Evolutionary conservation across 129 eudicot genomes (phyloP), one percentile per base, ranked within the genome.

Genomic region (Tagetes patula): DNA sequence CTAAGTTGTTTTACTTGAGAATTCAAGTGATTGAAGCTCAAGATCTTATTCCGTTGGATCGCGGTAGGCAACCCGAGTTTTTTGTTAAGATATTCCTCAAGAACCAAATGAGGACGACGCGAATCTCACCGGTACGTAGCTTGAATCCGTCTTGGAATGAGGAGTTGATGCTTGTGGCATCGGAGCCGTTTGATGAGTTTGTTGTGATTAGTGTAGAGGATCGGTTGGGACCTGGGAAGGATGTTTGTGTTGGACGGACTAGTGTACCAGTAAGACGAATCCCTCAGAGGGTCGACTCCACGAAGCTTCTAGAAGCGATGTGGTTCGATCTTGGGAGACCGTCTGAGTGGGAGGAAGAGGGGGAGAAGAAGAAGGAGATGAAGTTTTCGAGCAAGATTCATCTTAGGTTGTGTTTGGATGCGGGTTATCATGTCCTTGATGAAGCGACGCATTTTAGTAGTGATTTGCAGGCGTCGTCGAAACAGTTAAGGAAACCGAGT

Each of bases 361-460:
- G 74, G 1, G 95, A 87, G 53, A 82, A 76, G 84, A 92, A 84
- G 80, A 87, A 87, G 74, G 95, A 89, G 41, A 42, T 75, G 14
- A 90, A 78, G 33, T 93, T 93, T 65, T 82, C 98, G 0, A 93
- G 98, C 72, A 87, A 88, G 79, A 84, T 93, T 48, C 92, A 82
- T 41, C 88, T 93, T 2, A 79, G 92, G 0, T 38, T 93, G 3
- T 83, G 83, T 63, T 5, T 87, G n/a, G 98, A 93, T 39, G 83
- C 91, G 0, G 98, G 95, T 41, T 93, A 93, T 64, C 98, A 93
- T 72, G 98, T 93, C 14, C 84, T 93, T 46, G 98, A 93, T 66
- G 98, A 93, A 81, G 82, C 95, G 0, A 87, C 91, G 0, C 92
- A 89, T 69, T 93, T 87, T 30, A 90, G 96, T 50, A 93, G 98